Evolutionary conservation across 2,329 filamentous ascomycete genomes (phyloP).

Genomic region (Dactylellina cionopaga): DNA sequence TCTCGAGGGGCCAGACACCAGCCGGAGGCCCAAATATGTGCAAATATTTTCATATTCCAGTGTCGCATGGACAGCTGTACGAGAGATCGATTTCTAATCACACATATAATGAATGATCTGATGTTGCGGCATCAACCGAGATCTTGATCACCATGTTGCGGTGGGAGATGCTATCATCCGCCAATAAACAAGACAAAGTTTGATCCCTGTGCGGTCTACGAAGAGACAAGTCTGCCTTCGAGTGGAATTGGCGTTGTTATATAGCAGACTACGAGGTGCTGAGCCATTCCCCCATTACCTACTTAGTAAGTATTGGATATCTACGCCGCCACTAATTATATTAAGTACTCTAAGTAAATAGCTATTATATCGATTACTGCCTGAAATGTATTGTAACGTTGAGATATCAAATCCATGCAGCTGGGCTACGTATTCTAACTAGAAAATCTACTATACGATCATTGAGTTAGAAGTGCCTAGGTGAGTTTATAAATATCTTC

Average conservation of each 20-base stretch:
- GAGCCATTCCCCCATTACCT: no score
- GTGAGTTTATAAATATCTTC: no score
- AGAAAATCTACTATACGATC: no score
- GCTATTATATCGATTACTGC: no score
- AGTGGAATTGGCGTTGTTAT: not conserved
- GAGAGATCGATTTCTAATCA: not conserved
- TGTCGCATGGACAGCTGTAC: not conserved
- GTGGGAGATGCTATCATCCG: not conserved
- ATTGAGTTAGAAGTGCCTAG: no score
- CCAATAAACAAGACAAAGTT: not conserved
- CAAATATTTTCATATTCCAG: not conserved
- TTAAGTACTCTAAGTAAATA: no score
- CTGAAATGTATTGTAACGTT: no score
- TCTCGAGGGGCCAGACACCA: not conserved
- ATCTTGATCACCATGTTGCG: not conserved
- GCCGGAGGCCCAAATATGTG: not conserved
- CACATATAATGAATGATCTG: not conserved
- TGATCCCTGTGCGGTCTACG: not conserved
- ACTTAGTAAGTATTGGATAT: no score
- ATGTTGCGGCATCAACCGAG: not conserved
- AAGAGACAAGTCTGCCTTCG: not conserved
- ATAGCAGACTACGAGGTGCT: slow-evolving; percentile 1
- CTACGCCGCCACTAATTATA: no score
- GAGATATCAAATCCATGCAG: no score
- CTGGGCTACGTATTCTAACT: no score